Evolutionary conservation across 495 filamentous ascomycete species (phyloP).

Genomic region (Tuber umbilicatum): DNA sequence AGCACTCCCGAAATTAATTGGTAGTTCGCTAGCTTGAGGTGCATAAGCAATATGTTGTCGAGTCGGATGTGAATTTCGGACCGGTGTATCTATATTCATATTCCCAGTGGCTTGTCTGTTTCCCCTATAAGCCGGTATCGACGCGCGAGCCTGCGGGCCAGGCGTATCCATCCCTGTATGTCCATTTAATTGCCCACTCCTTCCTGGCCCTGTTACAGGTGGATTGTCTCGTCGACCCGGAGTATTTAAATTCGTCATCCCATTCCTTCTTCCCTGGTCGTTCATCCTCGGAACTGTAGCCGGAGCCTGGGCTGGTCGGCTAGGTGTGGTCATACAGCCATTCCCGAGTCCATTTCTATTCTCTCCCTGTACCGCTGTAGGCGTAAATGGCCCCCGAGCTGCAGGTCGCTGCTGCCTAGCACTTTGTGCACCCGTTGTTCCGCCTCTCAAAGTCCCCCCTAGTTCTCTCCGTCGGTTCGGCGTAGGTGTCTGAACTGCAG

Average conservation of each 20-base stretch:
- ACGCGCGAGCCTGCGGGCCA: neutral
- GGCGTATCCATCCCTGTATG: neutral
- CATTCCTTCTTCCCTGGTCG: neutral
- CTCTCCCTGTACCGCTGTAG: neutral
- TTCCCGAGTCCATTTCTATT: neutral
- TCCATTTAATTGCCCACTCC: neutral
- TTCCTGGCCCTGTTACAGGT: neutral
- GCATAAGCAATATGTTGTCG: neutral
- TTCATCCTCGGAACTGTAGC: constrained; percentile 1
- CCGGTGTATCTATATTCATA: neutral
- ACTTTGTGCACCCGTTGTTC: neutral
- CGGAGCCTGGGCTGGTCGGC: neutral
- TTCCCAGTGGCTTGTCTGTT: neutral
- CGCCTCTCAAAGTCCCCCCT: neutral
- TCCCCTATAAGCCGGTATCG: neutral
- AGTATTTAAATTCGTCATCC: neutral
- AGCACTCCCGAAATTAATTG: neutral
- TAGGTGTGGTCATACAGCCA: neutral
- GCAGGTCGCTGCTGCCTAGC: neutral
- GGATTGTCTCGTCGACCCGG: neutral
- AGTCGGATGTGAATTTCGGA: neutral
- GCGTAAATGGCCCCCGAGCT: neutral
- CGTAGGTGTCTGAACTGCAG: neutral
- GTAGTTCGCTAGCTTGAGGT: neutral
- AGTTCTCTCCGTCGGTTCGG: neutral